These are phyloP conservation scores for Dicorynia guianensis DNA, from an alignment of 306 rosid species.

Conservation along the genomic window DNA sequence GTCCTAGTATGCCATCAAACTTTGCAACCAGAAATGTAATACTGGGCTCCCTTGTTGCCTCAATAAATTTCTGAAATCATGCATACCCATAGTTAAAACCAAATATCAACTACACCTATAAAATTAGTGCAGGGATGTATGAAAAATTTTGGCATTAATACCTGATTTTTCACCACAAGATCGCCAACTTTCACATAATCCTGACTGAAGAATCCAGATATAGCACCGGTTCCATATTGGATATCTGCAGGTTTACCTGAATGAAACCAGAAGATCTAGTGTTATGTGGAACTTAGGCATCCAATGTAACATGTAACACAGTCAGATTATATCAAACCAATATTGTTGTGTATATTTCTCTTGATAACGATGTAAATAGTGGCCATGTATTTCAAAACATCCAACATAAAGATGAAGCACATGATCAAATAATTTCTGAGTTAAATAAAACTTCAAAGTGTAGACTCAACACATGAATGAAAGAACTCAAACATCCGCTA, in stretches of 20 bases:
- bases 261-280: not conserved
- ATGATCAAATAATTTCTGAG: no score
- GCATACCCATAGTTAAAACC: not conserved
- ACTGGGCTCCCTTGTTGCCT: conserved; percentile 46
- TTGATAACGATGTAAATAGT: no score
- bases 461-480: no score
- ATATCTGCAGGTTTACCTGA: conserved; percentile 51
- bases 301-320: no score
- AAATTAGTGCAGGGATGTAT: not conserved
- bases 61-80: conserved; percentile 51
- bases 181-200: conserved; percentile 59
- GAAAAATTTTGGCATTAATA: not conserved
- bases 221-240: conserved; percentile 51
- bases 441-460: no score
- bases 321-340: no score
- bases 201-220: conserved; percentile 58
- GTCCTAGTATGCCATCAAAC: conserved; percentile 63
- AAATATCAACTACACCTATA: not conserved
- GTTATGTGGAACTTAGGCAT: not conserved
- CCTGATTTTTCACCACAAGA: conserved; percentile 46
- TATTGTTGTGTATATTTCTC: no score
- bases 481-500: no score
- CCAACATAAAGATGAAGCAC: no score
- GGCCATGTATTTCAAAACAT: no score
- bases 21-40: conserved; percentile 46